Percentiles rank a stretch among this genome's conserved stretches.
These are phyloP conservation scores for Epichloe bromicola DNA, from an alignment of 2,329 filamentous ascomycete genomes.

Conservation along the genomic window DNA sequence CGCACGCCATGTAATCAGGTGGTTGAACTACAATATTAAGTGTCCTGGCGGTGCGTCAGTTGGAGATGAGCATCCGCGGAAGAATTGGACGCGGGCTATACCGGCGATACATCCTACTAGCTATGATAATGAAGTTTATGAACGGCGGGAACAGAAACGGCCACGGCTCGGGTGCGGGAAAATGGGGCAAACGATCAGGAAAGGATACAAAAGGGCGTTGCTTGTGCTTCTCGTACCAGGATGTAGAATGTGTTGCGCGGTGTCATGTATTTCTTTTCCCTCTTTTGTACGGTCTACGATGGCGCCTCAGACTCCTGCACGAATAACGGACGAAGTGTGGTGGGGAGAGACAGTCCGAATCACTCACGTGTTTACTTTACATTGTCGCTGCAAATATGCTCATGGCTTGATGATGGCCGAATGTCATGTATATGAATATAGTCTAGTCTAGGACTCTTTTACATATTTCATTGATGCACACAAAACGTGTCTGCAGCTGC, in stretches of 20 bases:
- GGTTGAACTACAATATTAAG: too few species aligned
- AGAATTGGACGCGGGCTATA: not conserved
- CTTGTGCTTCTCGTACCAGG: not conserved
- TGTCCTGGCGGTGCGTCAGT: too few species aligned
- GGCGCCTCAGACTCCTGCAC: too few species aligned
- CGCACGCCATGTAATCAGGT: constrained; percentile 55
- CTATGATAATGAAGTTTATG: not conserved
- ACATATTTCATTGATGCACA: too few species aligned
- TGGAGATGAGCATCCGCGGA: too few species aligned
- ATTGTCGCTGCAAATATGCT: not conserved
- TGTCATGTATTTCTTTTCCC: not conserved
- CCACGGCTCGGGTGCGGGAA: not conserved
- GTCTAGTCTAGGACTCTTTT: not conserved
- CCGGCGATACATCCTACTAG: not conserved
- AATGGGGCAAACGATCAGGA: not conserved
- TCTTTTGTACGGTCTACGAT: not conserved
- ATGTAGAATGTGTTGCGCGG: not conserved
- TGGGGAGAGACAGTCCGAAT: not conserved
- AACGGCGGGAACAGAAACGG: not conserved
- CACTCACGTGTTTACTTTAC: not conserved
- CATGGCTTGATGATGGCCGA: not conserved
- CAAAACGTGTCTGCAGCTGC: too few species aligned
- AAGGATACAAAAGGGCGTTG: not conserved
- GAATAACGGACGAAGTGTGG: too few species aligned
- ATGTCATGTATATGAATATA: not conserved